Base-by-base conservation (phyloP, 345 rosid genomes). In the Draba incana region DNA sequence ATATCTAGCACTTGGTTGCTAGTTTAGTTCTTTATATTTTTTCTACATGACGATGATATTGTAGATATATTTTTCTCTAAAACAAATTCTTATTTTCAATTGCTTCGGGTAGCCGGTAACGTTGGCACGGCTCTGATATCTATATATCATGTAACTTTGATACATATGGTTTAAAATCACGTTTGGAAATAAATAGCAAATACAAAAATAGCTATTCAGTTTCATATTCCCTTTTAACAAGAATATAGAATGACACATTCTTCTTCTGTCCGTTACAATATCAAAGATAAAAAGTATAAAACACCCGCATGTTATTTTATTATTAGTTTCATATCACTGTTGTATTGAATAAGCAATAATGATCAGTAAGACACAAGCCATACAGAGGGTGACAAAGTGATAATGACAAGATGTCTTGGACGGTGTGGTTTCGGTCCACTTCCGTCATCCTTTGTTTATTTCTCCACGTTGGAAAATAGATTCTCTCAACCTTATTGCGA, bases 371-470 rank as follows among this genome's bases (percentile, higher is more conserved):
- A 46, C 11, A 11, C 39, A 25, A 37, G n/a, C 4, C 61, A 62
- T 8, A 16, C 14, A 53, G 74, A 53, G 33, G 39, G 10, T 52
- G 74, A 52, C 65, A 62, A 20, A 67, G 62, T 16, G 54, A 73
- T 38, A 46, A 74, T 10, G 74, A 68, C 59, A 61, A 52, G 42
- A 28, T 47, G 69, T 47, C 43, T 51, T 67, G 78, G 78, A 61
- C 78, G 69, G 73, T 74, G 73, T 51, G 78, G 53, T 68, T 47
- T 46, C 11, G 74, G 78, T 62, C 78, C 78, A 61, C 58, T 75
- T 68, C 38, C 69, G 69, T 61, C 78, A 67, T 24, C 25, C 64
- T 68, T 46, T 74, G 63, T 74, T 27, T 37, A 2, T 46, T 28
- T 61, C 58, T 74, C 68, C 78, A 74, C 78, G 57, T 67, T 28